Conservation (phyloP, 2,329 filamentous ascomycete genomes). For the Clarireedia monteithiana region DNA sequence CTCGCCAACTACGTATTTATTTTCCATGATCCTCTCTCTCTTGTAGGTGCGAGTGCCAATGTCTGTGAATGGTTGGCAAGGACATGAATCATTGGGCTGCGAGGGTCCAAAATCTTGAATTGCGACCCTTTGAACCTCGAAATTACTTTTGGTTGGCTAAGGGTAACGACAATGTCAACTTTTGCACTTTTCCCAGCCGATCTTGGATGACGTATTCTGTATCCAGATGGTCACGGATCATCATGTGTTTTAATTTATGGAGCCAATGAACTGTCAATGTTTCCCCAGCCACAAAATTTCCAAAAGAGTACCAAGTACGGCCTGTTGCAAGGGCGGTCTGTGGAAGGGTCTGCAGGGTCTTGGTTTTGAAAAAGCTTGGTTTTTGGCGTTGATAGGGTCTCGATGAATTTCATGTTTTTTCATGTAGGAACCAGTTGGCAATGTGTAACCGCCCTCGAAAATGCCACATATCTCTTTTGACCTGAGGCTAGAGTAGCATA, state of each 20-base stretch:
- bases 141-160: neutral
- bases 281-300: neutral
- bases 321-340: neutral
- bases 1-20: neutral
- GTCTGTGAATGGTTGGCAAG: neutral
- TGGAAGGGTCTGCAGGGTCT: no score
- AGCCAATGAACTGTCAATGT: slow-evolving; percentile 4
- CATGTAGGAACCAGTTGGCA: neutral
- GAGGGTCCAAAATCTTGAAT: neutral
- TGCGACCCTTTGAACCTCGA: no score
- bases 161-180: neutral
- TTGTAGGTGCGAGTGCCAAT: no score
- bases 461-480: no score
- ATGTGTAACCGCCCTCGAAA: no score
- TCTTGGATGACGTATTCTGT: neutral
- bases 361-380: neutral
- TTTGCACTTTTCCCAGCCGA: neutral
- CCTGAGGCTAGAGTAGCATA: neutral
- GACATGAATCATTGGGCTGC: neutral
- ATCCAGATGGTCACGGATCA: neutral
- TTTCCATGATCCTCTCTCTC: no score
- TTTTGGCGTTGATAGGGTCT: neutral
- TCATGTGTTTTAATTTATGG: neutral
- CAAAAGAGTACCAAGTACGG: neutral
- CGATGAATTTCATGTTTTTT: no score